A percentile compares a stretch with the other conserved stretches of the same genome.
These are phyloP conservation scores for Fusarium euwallaceae DNA, from an alignment of 2,329 filamentous ascomycete genomes.

Conservation along the genomic window DNA sequence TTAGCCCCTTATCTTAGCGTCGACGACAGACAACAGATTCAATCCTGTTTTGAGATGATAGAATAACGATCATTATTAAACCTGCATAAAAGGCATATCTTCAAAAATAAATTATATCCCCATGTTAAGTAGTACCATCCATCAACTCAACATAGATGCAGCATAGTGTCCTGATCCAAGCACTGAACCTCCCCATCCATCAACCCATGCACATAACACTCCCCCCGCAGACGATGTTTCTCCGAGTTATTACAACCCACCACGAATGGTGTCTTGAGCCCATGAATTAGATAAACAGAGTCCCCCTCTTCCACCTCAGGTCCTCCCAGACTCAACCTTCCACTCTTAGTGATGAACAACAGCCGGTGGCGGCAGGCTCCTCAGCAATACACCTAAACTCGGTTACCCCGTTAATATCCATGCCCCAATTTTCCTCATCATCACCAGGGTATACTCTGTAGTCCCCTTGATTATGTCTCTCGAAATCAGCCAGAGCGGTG, in stretches of 20 bases:
- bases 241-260: background rate
- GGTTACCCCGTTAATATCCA: background rate
- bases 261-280: background rate
- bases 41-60: background rate
- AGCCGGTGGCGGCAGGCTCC: background rate
- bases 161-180: background rate
- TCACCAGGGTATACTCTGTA: background rate
- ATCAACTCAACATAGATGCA: background rate
- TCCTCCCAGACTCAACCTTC: background rate
- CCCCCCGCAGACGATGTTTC: background rate
- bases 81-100: background rate
- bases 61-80: background rate
- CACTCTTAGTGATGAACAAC: background rate
- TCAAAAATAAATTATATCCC: background rate
- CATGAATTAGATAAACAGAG: background rate
- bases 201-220: background rate
- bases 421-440: background rate
- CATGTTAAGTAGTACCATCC: background rate
- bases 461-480: background rate
- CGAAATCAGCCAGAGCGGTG: background rate
- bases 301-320: background rate
- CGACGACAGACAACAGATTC: background rate
- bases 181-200: background rate
- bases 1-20: background rate
- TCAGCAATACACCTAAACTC: background rate